Evolutionary conservation across 306 rosid species (phyloP).

Genomic region (Abrus precatorius): DNA sequence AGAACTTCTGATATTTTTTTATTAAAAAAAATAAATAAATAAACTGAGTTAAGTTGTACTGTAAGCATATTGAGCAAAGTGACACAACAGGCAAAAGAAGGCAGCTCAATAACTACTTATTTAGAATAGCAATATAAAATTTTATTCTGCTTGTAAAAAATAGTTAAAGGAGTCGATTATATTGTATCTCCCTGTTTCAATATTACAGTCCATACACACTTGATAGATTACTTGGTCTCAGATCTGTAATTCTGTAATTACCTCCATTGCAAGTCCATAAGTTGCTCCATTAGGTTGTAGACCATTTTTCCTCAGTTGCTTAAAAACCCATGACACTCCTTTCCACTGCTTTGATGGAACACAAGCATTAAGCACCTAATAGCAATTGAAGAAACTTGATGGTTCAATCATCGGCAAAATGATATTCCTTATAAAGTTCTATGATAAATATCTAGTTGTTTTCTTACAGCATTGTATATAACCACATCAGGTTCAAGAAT

Average conservation of each 20-base stretch:
- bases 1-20: conserved; percentile 31
- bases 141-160: conserved; percentile 23
- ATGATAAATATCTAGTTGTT: conserved; percentile 36
- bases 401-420: conserved; percentile 41
- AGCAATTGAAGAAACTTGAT: conserved; percentile 46
- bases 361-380: conserved; percentile 91
- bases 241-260: conserved; percentile 52
- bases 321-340: conserved; percentile 86
- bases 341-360: conserved; percentile 84
- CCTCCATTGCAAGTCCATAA: conserved; percentile 98
- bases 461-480: conserved; percentile 88
- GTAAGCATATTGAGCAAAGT: no score
- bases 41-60: conserved; percentile 13
- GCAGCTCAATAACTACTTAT: conserved; percentile 27
- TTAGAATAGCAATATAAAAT: conserved; percentile 27
- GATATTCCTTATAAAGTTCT: conserved; percentile 34
- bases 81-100: conserved; percentile 19
- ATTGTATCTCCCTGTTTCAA: conserved; percentile 42
- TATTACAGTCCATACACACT: conserved; percentile 31
- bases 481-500: conserved; percentile 82
- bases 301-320: conserved; percentile 71
- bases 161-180: conserved; percentile 4
- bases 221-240: conserved; percentile 35
- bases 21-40: neutral
- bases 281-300: conserved; percentile 87